These are phyloP conservation scores for Podospora pseudocomata DNA, from an alignment of 495 filamentous ascomycete genomes.

Conservation along the genomic window DNA sequence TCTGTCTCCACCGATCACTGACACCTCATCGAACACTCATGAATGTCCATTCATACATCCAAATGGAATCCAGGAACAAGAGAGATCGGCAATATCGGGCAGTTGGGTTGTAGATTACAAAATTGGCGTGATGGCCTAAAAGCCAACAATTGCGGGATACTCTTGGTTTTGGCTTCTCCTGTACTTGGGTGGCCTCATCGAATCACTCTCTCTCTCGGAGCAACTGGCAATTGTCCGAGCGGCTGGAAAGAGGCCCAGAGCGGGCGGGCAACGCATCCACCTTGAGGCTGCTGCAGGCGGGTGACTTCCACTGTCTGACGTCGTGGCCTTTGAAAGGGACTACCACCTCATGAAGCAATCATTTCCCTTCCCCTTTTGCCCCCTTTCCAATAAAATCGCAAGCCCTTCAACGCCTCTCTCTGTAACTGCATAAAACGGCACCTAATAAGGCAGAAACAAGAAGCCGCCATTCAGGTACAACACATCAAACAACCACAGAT, in stretches of 20 bases:
- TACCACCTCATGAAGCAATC: background rate
- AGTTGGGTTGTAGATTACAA: background rate
- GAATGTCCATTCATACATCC: background rate
- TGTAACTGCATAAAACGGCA: background rate
- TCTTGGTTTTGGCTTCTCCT: background rate
- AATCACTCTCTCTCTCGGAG: background rate
- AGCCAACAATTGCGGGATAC: background rate
- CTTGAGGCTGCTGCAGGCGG: background rate
- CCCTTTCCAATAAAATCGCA: slow-evolving; percentile 5
- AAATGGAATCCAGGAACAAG: background rate
- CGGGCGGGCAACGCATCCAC: slow-evolving; percentile 2
- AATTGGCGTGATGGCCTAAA: background rate
- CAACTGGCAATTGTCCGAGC: background rate
- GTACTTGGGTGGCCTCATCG: background rate
- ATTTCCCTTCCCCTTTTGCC: background rate
- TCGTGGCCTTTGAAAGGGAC: background rate
- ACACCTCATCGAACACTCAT: background rate
- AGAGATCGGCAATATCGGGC: background rate
- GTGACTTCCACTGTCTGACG: slow-evolving; percentile 8
- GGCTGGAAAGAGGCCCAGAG: background rate
- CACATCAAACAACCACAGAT: background rate
- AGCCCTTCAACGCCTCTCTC: background rate
- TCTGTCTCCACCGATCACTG: background rate
- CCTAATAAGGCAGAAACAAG: background rate
- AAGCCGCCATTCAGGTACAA: background rate